A percentile compares a stretch with the other conserved stretches of the same genome.
These are phyloP conservation scores for Skeletonema costatum DNA, from an alignment of 108 stramenopile genomes.

Conservation along the genomic window DNA sequence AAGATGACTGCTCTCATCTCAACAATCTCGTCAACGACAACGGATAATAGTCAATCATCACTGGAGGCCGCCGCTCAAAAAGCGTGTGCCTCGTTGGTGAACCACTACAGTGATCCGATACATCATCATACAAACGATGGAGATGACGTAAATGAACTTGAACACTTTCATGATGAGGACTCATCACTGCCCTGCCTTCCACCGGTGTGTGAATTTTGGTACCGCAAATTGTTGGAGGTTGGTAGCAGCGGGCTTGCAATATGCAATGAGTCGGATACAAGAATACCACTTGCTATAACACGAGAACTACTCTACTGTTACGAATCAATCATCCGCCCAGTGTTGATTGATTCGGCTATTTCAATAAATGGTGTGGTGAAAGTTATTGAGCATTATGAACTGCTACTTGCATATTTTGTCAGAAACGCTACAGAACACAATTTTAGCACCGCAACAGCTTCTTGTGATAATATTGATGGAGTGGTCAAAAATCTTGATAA, in stretches of 20 bases:
- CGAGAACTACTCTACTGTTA: conserved; percentile 18
- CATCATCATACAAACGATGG: background rate
- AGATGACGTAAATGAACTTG: background rate
- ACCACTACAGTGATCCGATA: conserved; percentile 34
- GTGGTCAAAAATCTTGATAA: background rate
- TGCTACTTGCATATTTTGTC: conserved; percentile 30
- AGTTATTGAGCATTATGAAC: conserved; percentile 26
- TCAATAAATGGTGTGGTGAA: background rate
- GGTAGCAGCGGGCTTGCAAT: too few relatives aligned
- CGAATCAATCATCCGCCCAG: conserved; percentile 26
- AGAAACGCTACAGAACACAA: background rate
- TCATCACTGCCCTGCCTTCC: conserved; percentile 22
- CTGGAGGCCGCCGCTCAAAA: conserved; percentile 8
- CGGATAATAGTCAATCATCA: background rate
- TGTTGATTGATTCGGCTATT: background rate
- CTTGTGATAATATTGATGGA: background rate
- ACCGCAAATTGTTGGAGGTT: conserved; percentile 4
- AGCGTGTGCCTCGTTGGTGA: conserved; percentile 22
- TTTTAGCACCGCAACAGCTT: background rate
- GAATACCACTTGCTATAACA: background rate
- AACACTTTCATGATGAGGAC: background rate
- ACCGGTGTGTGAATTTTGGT: conserved; percentile 21
- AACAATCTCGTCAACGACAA: background rate
- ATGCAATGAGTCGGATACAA: background rate
- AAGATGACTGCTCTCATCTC: background rate